Percentiles rank a stretch among this genome's conserved stretches.
Evolutionary conservation across 2,329 filamentous ascomycete genomes (phyloP).

Genomic region (Neodidymelliopsis sp.): DNA sequence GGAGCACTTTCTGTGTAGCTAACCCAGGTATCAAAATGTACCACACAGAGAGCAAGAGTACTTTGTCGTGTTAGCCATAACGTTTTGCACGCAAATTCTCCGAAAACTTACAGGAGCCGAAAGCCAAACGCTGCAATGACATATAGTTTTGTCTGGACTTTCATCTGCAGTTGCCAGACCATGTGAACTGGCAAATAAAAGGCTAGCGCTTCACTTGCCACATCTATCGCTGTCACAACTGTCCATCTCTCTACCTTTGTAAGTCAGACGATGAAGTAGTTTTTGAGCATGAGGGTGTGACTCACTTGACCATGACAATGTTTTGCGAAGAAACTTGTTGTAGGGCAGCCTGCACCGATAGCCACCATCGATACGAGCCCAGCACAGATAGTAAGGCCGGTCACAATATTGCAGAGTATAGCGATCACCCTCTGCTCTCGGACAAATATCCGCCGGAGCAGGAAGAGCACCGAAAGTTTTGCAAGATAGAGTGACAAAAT

Average conservation of each 20-base stretch:
- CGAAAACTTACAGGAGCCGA: slow-evolving; percentile 16
- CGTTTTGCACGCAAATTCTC: background rate
- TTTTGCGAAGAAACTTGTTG: background rate
- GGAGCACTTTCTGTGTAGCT: slow-evolving; percentile 8
- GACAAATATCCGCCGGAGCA: slow-evolving; percentile 26
- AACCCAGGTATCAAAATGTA: slow-evolving; percentile 19
- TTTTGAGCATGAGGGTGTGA: too few species aligned
- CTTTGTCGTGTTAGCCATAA: slow-evolving; percentile 9
- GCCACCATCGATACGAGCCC: background rate
- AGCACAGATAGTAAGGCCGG: background rate
- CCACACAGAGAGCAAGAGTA: slow-evolving; percentile 16
- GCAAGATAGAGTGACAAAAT: slow-evolving; percentile 21
- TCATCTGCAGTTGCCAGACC: slow-evolving; percentile 31
- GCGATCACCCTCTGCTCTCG: background rate
- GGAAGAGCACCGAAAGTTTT: slow-evolving; percentile 24
- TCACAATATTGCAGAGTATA: background rate
- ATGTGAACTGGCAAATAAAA: slow-evolving; percentile 18
- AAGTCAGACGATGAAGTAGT: too few species aligned
- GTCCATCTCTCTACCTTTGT: too few species aligned
- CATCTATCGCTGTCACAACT: too few species aligned
- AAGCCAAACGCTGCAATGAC: slow-evolving; percentile 28
- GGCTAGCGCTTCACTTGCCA: too few species aligned
- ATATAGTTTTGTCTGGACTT: slow-evolving; percentile 20
- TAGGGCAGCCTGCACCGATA: background rate
- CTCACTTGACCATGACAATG: background rate